Evolutionary conservation across 176 grass and related monocot genomes (phyloP).

Genomic region (Typha latifolia): DNA sequence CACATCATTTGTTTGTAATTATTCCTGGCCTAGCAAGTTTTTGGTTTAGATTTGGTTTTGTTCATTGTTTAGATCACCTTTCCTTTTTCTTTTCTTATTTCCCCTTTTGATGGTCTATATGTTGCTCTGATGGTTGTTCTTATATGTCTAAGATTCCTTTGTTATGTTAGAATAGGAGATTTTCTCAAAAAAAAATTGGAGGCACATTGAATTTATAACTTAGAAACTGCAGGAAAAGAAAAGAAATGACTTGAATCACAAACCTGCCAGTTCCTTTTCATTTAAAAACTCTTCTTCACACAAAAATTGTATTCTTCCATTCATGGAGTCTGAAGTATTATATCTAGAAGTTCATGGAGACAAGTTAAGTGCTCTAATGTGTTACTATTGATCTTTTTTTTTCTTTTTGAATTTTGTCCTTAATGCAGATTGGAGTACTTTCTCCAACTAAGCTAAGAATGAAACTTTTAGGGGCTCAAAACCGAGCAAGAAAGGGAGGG

Average conservation of each 20-base stretch:
- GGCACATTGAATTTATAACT: no score
- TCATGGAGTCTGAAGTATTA: background rate
- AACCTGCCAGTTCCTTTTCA: background rate
- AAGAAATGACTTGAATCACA: background rate
- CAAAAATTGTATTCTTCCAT: background rate
- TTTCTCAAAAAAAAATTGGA: no score
- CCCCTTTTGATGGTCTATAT: no score
- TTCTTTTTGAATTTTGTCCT: slow-evolving; percentile 12
- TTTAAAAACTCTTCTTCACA: background rate
- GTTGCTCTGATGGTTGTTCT: no score
- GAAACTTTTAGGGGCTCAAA: slow-evolving; percentile 64
- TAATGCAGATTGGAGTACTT: slow-evolving; percentile 58
- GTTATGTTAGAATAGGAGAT: no score
- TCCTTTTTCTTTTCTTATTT: no score
- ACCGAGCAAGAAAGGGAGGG: slow-evolving; percentile 50
- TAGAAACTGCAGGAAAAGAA: background rate
- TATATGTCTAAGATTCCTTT: no score
- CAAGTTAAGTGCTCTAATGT: background rate
- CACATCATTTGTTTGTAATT: no score
- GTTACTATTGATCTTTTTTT: background rate
- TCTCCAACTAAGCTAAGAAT: slow-evolving; percentile 90
- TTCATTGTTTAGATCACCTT: no score
- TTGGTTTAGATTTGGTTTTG: no score
- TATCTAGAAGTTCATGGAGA: background rate
- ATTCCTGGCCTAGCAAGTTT: no score